Base-by-base conservation (phyloP, 2,329 filamentous ascomycete species). In the Beauveria medogensis region DNA sequence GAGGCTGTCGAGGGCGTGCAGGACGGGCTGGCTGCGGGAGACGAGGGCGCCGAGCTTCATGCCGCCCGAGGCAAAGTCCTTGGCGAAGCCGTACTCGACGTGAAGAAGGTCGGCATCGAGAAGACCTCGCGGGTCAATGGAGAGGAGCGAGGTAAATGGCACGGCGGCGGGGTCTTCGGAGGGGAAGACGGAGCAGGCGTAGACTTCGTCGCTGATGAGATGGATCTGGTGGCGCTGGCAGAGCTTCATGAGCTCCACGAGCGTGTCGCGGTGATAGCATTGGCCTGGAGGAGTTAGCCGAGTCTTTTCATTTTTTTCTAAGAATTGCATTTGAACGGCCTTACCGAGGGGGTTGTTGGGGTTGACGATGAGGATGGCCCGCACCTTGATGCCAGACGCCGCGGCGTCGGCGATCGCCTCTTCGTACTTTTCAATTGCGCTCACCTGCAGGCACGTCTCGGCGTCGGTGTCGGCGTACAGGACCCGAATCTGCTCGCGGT, bases 141-240 rank as follows among this genome's bases (percentile, higher is more conserved):
- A 77, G 1, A 83, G 69, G 3, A 75, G 70, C 0, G 80, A 83
- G 3, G 76, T 79, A 63, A 84, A 84, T 0, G 72, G 69, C 6
- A 62, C 51, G 12, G 67, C 62, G 22, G 60, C 28, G 61, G 59
- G 47, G 69, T 76, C 60, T 64, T 70, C 41, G 34, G 70, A 67
- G 68, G 78, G 62, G 62, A 78, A 84, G 0, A 79, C 73, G 1
- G 79, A 81, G 43, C 80, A 71, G 10, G 78, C 82, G 65, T 85
- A 85, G 44, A 86, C 79, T 66, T 86, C 83, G 66, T 86, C 82
- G 63, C 78, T 80, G 65, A 85, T 75, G 51, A 85, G 71, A 62
- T 85, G 82, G 4, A 85, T 70, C 3, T 69, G 64, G 63, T 82
- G 73, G 46, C 72, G 74, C 57, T 80, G 71, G 64, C 82, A 84